A percentile compares a stretch with the other conserved stretches of the same genome.
phyloP scores from a whole-genome alignment of 441 rosid genomes.

The Arabidopsis hybrid region DNA sequence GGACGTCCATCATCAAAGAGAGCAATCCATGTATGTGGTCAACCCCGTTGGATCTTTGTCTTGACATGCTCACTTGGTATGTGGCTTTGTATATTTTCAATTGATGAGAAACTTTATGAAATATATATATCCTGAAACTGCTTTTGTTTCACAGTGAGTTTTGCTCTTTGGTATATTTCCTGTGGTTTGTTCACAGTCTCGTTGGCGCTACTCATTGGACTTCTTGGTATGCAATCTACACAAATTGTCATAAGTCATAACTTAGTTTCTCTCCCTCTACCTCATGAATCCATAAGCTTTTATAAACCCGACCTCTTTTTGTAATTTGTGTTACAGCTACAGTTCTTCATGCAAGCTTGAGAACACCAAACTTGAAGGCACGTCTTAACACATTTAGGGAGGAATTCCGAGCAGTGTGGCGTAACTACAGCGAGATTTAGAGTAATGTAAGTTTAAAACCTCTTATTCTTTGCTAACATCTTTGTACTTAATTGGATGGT shows the following conservation, averaged over 20 bases:
- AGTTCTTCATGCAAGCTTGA: slow-evolving; percentile 86
- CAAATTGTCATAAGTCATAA: not conserved
- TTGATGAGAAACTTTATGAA: not conserved
- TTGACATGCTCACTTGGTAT: slow-evolving; percentile 73
- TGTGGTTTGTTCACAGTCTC: slow-evolving; percentile 84
- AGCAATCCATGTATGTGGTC: slow-evolving; percentile 84
- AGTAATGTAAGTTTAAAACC: slow-evolving; percentile 11
- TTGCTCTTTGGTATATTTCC: slow-evolving; percentile 84
- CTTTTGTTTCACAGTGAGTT: slow-evolving; percentile 59
- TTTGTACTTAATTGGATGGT: not conserved
- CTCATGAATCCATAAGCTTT: slow-evolving; percentile 17
- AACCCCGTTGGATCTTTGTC: slow-evolving; percentile 95
- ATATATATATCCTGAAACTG: not conserved
- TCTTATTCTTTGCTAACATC: not conserved
- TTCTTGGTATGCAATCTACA: slow-evolving; percentile 67
- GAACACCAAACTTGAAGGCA: slow-evolving; percentile 97
- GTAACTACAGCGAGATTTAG: slow-evolving; percentile 95
- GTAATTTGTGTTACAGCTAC: slow-evolving; percentile 58
- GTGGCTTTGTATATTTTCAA: not conserved
- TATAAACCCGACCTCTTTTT: not conserved
- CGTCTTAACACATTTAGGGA: slow-evolving; percentile 95
- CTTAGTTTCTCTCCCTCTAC: slow-evolving; percentile 16
- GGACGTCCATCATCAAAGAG: slow-evolving; percentile 96
- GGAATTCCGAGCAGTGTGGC: slow-evolving; percentile 99
- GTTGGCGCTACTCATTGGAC: slow-evolving; percentile 85